A percentile compares a stretch with the other conserved stretches of the same genome.
phyloP scores from a whole-genome alignment of 305 asterid species.

The Fraxinus dipetala region DNA sequence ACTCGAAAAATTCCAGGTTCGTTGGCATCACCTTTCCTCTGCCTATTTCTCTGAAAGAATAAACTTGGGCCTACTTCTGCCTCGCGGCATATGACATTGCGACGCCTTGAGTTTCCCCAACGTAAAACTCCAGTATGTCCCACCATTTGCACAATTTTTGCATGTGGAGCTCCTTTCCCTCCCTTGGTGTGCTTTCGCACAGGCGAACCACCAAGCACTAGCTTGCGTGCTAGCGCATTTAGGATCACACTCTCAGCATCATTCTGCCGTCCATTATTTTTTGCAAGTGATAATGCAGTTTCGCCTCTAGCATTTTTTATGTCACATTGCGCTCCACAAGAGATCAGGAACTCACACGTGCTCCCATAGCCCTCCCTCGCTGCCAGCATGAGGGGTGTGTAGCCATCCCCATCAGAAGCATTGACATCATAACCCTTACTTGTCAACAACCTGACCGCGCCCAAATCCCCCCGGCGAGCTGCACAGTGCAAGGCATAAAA shows the following conservation, averaged over 20 bases:
- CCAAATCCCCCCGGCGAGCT: slow-evolving; percentile 60
- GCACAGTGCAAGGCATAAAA: slow-evolving; percentile 76
- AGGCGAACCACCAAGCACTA: slow-evolving; percentile 50
- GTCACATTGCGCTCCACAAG: slow-evolving; percentile 52
- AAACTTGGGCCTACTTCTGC: slow-evolving; percentile 59
- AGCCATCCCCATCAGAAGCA: slow-evolving; percentile 58
- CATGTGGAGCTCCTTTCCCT: slow-evolving; percentile 72
- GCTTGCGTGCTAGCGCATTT: slow-evolving; percentile 54
- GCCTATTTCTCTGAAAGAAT: slow-evolving; percentile 47
- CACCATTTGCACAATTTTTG: slow-evolving; percentile 49
- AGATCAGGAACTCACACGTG: slow-evolving; percentile 54
- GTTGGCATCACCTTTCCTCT: slow-evolving; percentile 45
- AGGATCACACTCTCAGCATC: slow-evolving; percentile 49
- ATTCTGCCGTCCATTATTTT: slow-evolving; percentile 27
- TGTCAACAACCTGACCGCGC: slow-evolving; percentile 54
- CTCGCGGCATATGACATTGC: slow-evolving; percentile 64
- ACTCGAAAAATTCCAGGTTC: slow-evolving; percentile 64
- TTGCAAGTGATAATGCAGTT: slow-evolving; percentile 71
- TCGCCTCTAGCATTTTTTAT: slow-evolving; percentile 52
- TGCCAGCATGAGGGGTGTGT: slow-evolving; percentile 83
- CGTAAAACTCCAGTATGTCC: slow-evolving; percentile 45
- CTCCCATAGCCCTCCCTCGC: slow-evolving; percentile 64
- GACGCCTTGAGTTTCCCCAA: slow-evolving; percentile 67
- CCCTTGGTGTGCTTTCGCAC: slow-evolving; percentile 67
- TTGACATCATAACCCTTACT: slow-evolving; percentile 64